phyloP scores from a whole-genome alignment of 768 basidiomycete species.

The Pholiota molesta region DNA sequence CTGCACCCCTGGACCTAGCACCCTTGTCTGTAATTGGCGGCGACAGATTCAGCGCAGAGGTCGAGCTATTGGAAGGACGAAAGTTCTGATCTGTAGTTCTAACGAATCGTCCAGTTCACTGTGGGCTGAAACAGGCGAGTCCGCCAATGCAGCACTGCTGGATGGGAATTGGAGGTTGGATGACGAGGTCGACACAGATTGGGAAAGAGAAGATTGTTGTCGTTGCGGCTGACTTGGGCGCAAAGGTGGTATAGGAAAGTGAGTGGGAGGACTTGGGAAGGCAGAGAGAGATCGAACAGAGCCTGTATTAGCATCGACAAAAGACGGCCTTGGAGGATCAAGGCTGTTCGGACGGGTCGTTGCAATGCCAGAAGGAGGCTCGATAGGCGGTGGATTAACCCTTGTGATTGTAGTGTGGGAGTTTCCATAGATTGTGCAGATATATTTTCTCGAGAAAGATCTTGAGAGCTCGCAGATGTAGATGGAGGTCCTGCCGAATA shows the following conservation, averaged over 20 bases:
- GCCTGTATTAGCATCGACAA: conserved; percentile 44
- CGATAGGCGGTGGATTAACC: background rate
- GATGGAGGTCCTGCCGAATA: conserved; percentile 19
- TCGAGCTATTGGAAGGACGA: conserved; percentile 5
- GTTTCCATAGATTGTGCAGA: conserved; percentile 13
- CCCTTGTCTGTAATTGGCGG: conserved; percentile 16
- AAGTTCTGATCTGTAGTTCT: conserved; percentile 9
- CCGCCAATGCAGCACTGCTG: conserved; percentile 14
- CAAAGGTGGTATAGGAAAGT: conserved; percentile 65
- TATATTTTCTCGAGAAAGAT: conserved; percentile 13
- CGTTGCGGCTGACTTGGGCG: conserved; percentile 16
- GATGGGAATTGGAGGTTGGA: conserved; percentile 26
- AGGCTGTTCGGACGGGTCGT: background rate
- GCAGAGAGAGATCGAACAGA: conserved; percentile 73
- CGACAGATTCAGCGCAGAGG: background rate
- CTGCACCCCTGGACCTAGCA: conserved; percentile 11
- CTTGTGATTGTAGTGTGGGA: conserved; percentile 11
- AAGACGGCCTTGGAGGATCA: conserved; percentile 19
- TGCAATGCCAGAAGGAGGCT: background rate
- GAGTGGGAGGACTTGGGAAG: conserved; percentile 74
- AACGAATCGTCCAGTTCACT: conserved; percentile 16
- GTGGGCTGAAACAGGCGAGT: conserved; percentile 26
- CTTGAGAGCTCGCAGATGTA: conserved; percentile 20
- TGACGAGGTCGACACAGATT: conserved; percentile 15
- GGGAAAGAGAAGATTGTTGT: conserved; percentile 21